Percentiles rank a stretch among this genome's conserved stretches.
Evolutionary conservation across 306 rosid genomes (phyloP).

Genomic region (Acacia confusa): DNA sequence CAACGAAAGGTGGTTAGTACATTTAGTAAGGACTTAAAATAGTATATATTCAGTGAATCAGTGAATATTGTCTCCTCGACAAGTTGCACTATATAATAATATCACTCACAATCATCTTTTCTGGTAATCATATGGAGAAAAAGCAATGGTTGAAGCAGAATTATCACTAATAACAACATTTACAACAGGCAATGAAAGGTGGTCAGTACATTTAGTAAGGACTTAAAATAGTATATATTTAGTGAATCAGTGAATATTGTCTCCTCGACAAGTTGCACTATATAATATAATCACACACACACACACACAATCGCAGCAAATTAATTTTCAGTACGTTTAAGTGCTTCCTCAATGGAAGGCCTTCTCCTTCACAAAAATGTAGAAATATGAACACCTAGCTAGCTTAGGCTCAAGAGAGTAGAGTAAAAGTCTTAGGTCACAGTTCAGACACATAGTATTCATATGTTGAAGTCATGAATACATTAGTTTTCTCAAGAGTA

Average conservation of each 20-base stretch:
- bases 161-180: neutral
- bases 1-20: neutral
- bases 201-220: neutral
- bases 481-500: neutral
- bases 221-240: neutral
- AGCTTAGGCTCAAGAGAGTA: neutral
- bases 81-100: neutral
- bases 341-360: neutral
- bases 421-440: neutral
- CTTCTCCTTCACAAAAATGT: constrained; percentile 11
- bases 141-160: neutral
- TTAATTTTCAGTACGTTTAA: neutral
- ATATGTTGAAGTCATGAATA: constrained; percentile 9
- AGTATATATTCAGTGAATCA: neutral
- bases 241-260: neutral
- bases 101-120: neutral
- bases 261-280: neutral
- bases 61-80: neutral
- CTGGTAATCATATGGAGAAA: neutral
- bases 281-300: neutral
- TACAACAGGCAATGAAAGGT: neutral
- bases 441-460: neutral
- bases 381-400: constrained; percentile 15
- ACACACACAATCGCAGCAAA: neutral
- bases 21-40: neutral